Evolutionary conservation across 192 early-diverging fungal species (phyloP).

Genomic region (Linnemannia hyalina): DNA sequence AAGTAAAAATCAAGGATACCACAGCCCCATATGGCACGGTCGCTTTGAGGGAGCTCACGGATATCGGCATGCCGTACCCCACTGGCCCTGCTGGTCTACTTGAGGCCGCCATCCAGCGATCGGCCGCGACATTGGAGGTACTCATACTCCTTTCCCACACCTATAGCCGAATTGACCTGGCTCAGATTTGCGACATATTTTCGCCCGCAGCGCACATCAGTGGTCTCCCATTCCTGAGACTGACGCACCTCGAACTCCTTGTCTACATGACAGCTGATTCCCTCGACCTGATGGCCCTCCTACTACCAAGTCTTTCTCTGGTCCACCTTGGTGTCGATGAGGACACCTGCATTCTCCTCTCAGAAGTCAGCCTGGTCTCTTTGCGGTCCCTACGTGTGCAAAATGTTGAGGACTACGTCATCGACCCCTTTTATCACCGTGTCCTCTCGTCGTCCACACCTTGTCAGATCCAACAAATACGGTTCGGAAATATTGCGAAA

Average conservation of each 20-base stretch:
- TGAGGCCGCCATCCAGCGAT: neutral
- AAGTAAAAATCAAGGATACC: neutral
- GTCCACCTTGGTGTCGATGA: neutral
- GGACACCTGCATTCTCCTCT: neutral
- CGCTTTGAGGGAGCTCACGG: neutral
- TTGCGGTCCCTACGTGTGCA: neutral
- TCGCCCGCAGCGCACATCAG: no score
- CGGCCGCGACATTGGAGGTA: neutral
- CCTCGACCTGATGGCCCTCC: neutral
- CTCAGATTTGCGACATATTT: no score
- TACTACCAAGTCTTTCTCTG: neutral
- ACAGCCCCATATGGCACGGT: neutral
- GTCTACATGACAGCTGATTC: neutral
- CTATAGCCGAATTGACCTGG: neutral
- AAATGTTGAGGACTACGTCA: neutral
- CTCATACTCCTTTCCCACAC: neutral
- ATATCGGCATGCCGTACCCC: neutral
- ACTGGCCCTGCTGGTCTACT: neutral
- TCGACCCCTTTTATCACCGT: no score
- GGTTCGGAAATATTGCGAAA: no score
- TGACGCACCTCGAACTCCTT: neutral
- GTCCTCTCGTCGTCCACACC: no score
- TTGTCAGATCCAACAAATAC: no score
- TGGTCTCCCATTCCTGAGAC: neutral
- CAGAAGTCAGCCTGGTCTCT: neutral